Percentiles rank a stretch among this genome's conserved stretches.
phyloP scores from a whole-genome alignment of 1,284 basidiomycete genomes.

The Apiotrichum brassicae region DNA sequence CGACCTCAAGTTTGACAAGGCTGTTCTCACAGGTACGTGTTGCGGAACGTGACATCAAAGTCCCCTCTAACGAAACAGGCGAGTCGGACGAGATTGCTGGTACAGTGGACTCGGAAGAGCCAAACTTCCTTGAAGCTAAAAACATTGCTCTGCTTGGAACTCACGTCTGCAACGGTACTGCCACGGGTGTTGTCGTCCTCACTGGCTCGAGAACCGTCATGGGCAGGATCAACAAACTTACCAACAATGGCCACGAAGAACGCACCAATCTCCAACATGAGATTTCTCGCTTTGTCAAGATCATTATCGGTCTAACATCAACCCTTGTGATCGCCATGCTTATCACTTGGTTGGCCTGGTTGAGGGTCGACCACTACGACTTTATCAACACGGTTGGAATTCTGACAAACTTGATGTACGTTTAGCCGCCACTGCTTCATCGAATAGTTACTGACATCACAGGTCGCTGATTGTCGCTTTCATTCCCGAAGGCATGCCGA shows the following conservation, averaged over 20 bases:
- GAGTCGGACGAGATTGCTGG: constrained; percentile 56
- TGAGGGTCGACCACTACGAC: constrained; percentile 43
- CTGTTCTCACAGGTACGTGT: constrained; percentile 52
- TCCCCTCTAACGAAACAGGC: constrained; percentile 36
- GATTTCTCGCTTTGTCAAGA: constrained; percentile 49
- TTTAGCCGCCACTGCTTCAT: no score
- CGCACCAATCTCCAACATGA: constrained; percentile 46
- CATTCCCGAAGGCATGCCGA: constrained; percentile 55
- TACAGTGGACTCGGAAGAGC: constrained; percentile 52
- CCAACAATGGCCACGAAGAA: constrained; percentile 50
- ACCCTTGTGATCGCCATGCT: constrained; percentile 50
- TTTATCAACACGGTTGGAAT: constrained; percentile 55
- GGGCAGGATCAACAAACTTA: constrained; percentile 57
- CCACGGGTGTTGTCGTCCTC: constrained; percentile 54
- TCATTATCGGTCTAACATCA: constrained; percentile 51
- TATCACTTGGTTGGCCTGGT: constrained; percentile 56
- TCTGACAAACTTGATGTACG: constrained; percentile 53
- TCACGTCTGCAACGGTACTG: constrained; percentile 56
- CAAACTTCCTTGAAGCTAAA: constrained; percentile 57
- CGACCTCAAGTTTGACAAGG: constrained; percentile 58
- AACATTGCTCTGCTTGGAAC: constrained; percentile 63
- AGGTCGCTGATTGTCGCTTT: constrained; percentile 55
- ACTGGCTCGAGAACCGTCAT: constrained; percentile 56
- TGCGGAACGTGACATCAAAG: no score
- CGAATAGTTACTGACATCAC: no score